These are phyloP conservation scores for Spongiforma sp. DNA, from an alignment of 1,284 basidiomycete genomes.

Conservation along the genomic window DNA sequence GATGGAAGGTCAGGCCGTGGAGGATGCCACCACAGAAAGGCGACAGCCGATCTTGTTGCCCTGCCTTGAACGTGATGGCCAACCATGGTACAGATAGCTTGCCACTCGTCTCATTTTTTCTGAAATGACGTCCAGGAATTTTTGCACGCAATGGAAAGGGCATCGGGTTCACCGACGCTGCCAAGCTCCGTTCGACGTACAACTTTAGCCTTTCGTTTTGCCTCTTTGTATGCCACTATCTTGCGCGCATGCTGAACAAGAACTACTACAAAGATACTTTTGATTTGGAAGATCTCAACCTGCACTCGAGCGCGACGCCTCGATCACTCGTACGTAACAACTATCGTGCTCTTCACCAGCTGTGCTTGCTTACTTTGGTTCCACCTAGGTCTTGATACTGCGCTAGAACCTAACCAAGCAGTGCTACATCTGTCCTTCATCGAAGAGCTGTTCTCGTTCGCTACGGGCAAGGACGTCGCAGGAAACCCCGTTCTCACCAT, in stretches of 20 bases:
- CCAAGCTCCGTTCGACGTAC: slow-evolving; percentile 51
- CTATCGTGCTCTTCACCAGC: too few relatives aligned
- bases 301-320: slow-evolving; percentile 82
- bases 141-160: slow-evolving; percentile 66
- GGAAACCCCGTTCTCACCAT: slow-evolving; percentile 55
- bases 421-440: slow-evolving; percentile 54
- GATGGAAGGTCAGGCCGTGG: slow-evolving; percentile 58
- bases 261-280: slow-evolving; percentile 62
- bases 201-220: slow-evolving; percentile 72
- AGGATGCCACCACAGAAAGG: slow-evolving; percentile 59
- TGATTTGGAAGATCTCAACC: slow-evolving; percentile 64
- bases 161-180: slow-evolving; percentile 63
- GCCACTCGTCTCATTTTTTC: not conserved
- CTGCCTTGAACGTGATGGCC: slow-evolving; percentile 73
- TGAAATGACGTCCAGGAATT: slow-evolving; percentile 53
- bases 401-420: slow-evolving; percentile 56
- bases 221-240: slow-evolving; percentile 64
- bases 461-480: slow-evolving; percentile 58
- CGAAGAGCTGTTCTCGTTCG: slow-evolving; percentile 61
- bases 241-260: slow-evolving; percentile 60
- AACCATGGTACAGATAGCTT: slow-evolving; percentile 62
- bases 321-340: slow-evolving; percentile 59
- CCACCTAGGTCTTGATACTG: slow-evolving; percentile 61
- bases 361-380: not conserved
- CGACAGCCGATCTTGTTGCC: slow-evolving; percentile 73